Conservation (phyloP, 805 yeast species). For the Yarrowia osloensis region DNA sequence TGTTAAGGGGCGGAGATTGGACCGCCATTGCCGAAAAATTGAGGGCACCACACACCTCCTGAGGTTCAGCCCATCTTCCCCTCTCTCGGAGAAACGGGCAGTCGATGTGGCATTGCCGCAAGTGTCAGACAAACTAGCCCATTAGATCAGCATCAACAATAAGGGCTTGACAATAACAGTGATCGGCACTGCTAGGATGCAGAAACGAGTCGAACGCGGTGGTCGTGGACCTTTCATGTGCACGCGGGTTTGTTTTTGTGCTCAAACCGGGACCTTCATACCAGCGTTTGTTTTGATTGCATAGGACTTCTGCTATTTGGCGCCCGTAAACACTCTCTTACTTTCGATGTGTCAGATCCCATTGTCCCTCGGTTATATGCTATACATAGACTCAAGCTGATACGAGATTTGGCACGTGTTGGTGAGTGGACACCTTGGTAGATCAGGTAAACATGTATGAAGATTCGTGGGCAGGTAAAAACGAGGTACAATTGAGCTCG, state of each 20-base stretch:
- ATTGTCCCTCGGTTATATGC: neutral
- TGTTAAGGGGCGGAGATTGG: neutral
- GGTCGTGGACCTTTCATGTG: neutral
- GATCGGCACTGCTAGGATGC: slow-evolving; percentile 4
- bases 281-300: neutral
- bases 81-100: neutral
- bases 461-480: neutral
- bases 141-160: slow-evolving; percentile 5
- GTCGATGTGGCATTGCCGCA: neutral
- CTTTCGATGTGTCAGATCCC: neutral
- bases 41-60: neutral
- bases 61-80: neutral
- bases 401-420: slow-evolving; percentile 6
- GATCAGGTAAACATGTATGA: neutral
- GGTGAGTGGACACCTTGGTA: neutral
- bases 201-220: neutral
- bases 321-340: neutral
- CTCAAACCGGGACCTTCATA: neutral
- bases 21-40: neutral
- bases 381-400: neutral
- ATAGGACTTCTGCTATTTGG: neutral
- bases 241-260: neutral
- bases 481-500: neutral
- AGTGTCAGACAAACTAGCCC: neutral
- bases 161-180: neutral